Evolutionary conservation across 371 early-diverging fungal species (phyloP), one percentile per base, ranked within the genome.

Genomic region (Dinochytrium kinnereticum): DNA sequence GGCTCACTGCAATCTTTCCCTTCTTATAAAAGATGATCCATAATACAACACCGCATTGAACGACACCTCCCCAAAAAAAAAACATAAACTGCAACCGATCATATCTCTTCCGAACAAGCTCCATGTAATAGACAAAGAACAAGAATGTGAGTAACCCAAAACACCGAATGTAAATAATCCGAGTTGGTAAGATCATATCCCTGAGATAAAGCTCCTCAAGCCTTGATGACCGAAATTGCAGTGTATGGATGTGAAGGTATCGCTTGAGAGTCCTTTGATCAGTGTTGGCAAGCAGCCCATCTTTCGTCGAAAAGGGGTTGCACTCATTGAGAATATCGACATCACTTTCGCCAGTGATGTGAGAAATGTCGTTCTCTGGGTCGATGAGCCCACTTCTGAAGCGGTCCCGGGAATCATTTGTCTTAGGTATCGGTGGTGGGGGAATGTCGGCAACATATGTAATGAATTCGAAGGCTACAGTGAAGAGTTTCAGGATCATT

Each of bases 191-290:
- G 24, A 76, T 68, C 24, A 44, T 64, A 33, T 71, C 70, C 7
- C 77, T 39, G 30, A 72, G 55, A 49, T 72, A 80, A 71, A 76
- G 72, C 38, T 74, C 75, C 59, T 80, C 80, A 10, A 69, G 33
- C 10, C 68, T 51, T 1, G 59, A 55, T 17, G 77, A 57, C 1
- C 53, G 64, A 36, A 80, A 80, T 21, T 33, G 64, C 21, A 74
- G 72, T 0, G 76, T 72, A 38, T 59, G 28, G 37, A 74, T 71
- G 57, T 72, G 37, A 49, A 76, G 69, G 69, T 50, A 72, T 19
- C 33, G 36, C 38, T 40, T 39, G 3, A 66, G 53, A 3, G 65
- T 50, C 7, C 37, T 24, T 31, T 30, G 24, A 59, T 64, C 72
- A 24, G 49, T 30, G 30, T 72, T 61, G 44, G 64, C 66, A 31